A percentile compares a stretch with the other conserved stretches of the same genome.
These are phyloP conservation scores for Phlebopus sp. DNA, from an alignment of 1,284 basidiomycete genomes.

Conservation along the genomic window DNA sequence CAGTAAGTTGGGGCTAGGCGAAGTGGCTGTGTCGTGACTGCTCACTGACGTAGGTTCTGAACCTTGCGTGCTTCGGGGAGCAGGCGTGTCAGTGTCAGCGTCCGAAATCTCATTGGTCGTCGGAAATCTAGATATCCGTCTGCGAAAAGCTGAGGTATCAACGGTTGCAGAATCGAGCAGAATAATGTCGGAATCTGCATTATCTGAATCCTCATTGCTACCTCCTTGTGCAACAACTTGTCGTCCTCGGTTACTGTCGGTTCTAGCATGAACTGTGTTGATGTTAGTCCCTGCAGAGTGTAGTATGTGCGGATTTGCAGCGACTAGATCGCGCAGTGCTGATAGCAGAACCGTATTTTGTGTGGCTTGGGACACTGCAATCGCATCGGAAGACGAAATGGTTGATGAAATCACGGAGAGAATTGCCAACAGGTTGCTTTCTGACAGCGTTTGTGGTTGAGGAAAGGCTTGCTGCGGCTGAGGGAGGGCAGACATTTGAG, in stretches of 20 bases:
- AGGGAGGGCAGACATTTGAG: constrained; percentile 1
- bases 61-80: constrained; percentile 1
- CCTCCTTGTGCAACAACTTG: not conserved
- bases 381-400: constrained; percentile 1
- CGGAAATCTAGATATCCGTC: constrained; percentile 4
- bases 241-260: not conserved
- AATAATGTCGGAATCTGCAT: constrained; percentile 27
- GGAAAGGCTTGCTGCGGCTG: not conserved
- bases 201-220: constrained; percentile 9
- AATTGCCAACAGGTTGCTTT: constrained; percentile 8
- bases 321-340: constrained; percentile 21
- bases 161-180: constrained; percentile 29
- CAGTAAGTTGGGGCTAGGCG: constrained; percentile 19
- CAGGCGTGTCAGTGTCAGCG: not conserved
- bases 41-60: constrained; percentile 2
- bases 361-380: constrained; percentile 10
- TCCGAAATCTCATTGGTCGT: not conserved
- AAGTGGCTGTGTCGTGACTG: constrained; percentile 7
- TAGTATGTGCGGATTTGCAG: constrained; percentile 21
- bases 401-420: constrained; percentile 16
- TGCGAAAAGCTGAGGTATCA: constrained; percentile 25
- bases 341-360: constrained; percentile 17
- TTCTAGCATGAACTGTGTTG: not conserved
- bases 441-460: not conserved
- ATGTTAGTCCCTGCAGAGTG: constrained; percentile 3